Evolutionary conservation across 768 basidiomycete species (phyloP), one percentile per base, ranked within the genome.

Genomic region (Melanogaster broomeanus): DNA sequence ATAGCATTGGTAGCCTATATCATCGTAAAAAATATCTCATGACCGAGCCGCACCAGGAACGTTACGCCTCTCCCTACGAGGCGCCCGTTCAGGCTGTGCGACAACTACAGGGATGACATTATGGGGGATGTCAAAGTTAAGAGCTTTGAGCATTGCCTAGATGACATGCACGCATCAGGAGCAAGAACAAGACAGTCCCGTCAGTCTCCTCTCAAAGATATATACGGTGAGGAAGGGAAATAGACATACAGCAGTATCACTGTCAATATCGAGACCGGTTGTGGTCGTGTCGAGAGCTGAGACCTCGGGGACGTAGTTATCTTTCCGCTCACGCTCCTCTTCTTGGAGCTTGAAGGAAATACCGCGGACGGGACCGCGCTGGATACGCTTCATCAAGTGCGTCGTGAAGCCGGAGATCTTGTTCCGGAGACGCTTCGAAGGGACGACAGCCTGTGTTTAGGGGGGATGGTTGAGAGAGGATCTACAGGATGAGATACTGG

Each of bases 281-380:
- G 75, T 75, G 51, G 80, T 76, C 52, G 82, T 85, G 72, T 95
- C 90, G 59, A 99, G 89, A 35, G 97, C 97, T 47, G 97, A 99
- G 34, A 97, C 87, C 68, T 98, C 97, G 58, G 97, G 97, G 48
- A 98, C 96, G 73, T 92, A 98, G 81, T 98, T 95, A 73, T 99
- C 97, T 83, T 98, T 98, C 66, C 96, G 79, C 77, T 99, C 97
- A 56, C 97, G 84, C 78, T 99, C 97, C 76, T 99, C 97, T 70
- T 98, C 97, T 73, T 99, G 97, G 63, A 99, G 89, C 77, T 98
- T 97, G 93, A 98, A 99, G 50, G 97, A 98, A 73, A 99, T 99
- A 64, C 97, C 97, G 59, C 94, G 93, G 58, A 99, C 97, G 65
- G 97, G 97, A 3, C 97, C 97, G 53, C 86, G 86, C 75, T 97